phyloP scores from a whole-genome alignment of 2,329 filamentous ascomycete genomes.

The Verticillium tricorpus region DNA sequence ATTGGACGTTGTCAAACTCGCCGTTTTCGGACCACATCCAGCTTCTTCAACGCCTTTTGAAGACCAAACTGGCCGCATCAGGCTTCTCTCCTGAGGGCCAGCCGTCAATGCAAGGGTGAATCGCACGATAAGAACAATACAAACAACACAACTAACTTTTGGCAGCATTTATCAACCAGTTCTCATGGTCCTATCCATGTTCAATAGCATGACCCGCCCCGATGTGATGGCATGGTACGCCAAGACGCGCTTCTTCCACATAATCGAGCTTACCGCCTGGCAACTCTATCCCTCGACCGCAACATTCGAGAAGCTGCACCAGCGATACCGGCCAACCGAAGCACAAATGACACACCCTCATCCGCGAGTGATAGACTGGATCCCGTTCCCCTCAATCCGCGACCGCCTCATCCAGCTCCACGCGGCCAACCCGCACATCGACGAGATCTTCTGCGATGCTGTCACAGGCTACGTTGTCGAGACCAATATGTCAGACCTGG shows the following conservation, averaged over 20 bases:
- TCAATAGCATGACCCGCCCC: conserved; percentile 28
- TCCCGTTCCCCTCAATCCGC: conserved; percentile 23
- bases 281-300: conserved; percentile 22
- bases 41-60: too few relatives aligned
- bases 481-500: too few relatives aligned
- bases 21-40: too few relatives aligned
- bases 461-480: too few relatives aligned
- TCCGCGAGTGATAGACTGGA: conserved; percentile 17
- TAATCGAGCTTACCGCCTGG: conserved; percentile 27
- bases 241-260: conserved; percentile 30
- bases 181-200: conserved; percentile 25
- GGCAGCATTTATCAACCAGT: conserved; percentile 19
- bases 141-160: too few relatives aligned
- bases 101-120: too few relatives aligned
- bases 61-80: too few relatives aligned
- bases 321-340: conserved; percentile 21
- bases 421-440: conserved; percentile 23
- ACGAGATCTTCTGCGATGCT: conserved; percentile 27
- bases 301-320: conserved; percentile 21
- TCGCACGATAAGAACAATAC: too few relatives aligned
- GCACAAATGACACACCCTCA: conserved; percentile 17
- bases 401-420: conserved; percentile 23
- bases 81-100: too few relatives aligned
- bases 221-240: conserved; percentile 34
- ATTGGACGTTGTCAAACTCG: too few relatives aligned